Base-by-base conservation (phyloP, 2,329 filamentous ascomycete genomes). In the Apiospora marii region DNA sequence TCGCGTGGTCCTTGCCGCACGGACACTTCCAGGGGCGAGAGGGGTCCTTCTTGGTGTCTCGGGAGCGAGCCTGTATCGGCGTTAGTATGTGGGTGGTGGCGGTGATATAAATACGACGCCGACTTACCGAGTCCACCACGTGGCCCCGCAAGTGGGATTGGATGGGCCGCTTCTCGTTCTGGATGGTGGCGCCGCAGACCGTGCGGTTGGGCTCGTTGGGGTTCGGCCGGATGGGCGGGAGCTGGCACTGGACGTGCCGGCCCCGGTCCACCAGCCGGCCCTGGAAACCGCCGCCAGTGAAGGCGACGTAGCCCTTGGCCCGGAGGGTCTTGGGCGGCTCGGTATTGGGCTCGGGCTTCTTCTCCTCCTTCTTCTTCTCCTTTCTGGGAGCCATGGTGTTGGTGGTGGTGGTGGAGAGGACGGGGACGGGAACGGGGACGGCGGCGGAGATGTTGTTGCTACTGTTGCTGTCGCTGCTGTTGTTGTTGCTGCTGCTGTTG, bases 251-350 rank as follows among this genome's bases (percentile, higher is more conserved):
- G 44, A 48, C 44, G 44, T 48, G 19, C 44, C 44, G 44, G 44
- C 44, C 44, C 44, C 44, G 44, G 1, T 48, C 44, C 14, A 48
- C 44, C 4, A 48, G 44, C 16, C 19, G 16, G 44, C 44, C 44
- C 44, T 6, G 44, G 49, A 53, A 53, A 12, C 24, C 49, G 2
- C 30, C 16, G 24, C 10, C n/a, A 12, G n/a, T 27, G 12, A 13
- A 53, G 49, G n/a, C 49, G 24, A 53, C n/a, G 49, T 53, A 53
- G n/a, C 24, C 49, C 49, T 53, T 53, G 44, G 44, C 44, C 16
- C 16, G 16, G 19, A 48, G 44, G 44, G 7, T 48, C 44, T 43
- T 43, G 12, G 13, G 43, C 43, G 43, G 5, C 43, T 16, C 16
- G 43, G 44, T 5, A 19, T 48, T 22, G 19, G 44, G 44, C 44